These are phyloP conservation scores for Fremontodendron californicum DNA, from an alignment of 345 rosid genomes.

Conservation along the genomic window DNA sequence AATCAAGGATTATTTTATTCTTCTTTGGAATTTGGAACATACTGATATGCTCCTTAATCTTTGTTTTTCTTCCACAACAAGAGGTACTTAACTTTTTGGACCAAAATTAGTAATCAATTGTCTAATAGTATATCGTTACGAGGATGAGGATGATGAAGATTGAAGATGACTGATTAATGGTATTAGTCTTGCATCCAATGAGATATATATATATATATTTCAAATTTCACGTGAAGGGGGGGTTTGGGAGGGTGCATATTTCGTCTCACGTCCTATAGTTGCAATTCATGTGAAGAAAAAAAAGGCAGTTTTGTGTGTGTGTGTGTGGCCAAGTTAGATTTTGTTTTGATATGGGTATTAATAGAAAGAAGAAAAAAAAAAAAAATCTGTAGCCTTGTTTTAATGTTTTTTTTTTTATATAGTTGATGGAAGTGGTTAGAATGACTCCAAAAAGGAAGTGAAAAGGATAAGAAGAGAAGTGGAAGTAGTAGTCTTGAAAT, in stretches of 20 bases:
- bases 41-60: too few species aligned
- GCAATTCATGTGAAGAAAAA: not conserved
- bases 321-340: not conserved
- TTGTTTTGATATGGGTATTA: not conserved
- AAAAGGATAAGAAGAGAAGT: not conserved
- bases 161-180: not conserved
- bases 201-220: too few species aligned
- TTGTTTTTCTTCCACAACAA: too few species aligned
- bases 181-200: not conserved
- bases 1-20: not conserved
- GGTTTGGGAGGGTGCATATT: not conserved
- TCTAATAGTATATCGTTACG: too few species aligned
- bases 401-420: not conserved
- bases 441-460: not conserved
- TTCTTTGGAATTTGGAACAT: too few species aligned
- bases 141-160: too few species aligned
- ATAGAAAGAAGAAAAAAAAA: too few species aligned
- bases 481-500: not conserved
- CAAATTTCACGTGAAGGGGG: not conserved
- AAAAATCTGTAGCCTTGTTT: not conserved
- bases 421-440: not conserved
- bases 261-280: too few species aligned
- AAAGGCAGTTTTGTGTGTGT: too few species aligned
- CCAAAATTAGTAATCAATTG: too few species aligned
- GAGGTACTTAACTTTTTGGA: too few species aligned